Percentiles rank a stretch among this genome's conserved stretches.
Evolutionary conservation across 2,329 filamentous ascomycete species (phyloP).

Genomic region (Alternaria metachromatica): DNA sequence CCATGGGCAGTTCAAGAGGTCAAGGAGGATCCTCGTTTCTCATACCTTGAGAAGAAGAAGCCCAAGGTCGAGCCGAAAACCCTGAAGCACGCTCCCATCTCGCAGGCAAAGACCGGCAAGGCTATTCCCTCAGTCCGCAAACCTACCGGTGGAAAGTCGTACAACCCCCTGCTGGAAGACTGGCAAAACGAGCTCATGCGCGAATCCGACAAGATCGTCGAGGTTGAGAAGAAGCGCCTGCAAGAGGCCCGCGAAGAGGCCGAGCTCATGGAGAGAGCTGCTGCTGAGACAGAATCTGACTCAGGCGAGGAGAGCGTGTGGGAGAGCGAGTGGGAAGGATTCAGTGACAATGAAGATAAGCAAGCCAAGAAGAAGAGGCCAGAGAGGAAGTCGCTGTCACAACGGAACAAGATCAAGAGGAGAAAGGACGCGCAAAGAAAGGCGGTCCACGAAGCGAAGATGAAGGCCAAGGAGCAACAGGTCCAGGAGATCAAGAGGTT

Average conservation of each 20-base stretch:
- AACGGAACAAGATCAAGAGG: constrained; percentile 86
- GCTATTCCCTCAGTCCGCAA: constrained; percentile 77
- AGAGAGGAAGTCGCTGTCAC: constrained; percentile 81
- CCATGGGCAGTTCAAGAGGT: constrained; percentile 71
- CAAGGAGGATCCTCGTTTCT: constrained; percentile 61
- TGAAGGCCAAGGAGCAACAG: constrained; percentile 76
- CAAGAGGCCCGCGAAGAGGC: constrained; percentile 70
- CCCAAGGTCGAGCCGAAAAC: constrained; percentile 76
- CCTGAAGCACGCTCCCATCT: constrained; percentile 77
- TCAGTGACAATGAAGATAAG: constrained; percentile 59
- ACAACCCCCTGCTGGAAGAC: constrained; percentile 88
- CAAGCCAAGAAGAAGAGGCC: constrained; percentile 75
- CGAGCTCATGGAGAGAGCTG: constrained; percentile 71
- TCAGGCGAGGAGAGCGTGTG: constrained; percentile 89
- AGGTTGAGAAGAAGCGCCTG: constrained; percentile 77
- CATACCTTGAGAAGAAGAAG: constrained; percentile 71
- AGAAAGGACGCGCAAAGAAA: constrained; percentile 85
- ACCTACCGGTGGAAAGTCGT: constrained; percentile 84
- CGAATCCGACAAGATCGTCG: constrained; percentile 80
- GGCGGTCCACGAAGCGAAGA: constrained; percentile 75
- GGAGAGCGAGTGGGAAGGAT: constrained; percentile 80
- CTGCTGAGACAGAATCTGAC: constrained; percentile 76
- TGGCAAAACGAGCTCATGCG: constrained; percentile 78
- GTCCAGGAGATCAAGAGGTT: constrained; percentile 74
- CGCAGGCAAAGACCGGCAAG: constrained; percentile 83